Conservation (phyloP, 2,329 filamentous ascomycete species). For the Cladosporium colombiae region DNA sequence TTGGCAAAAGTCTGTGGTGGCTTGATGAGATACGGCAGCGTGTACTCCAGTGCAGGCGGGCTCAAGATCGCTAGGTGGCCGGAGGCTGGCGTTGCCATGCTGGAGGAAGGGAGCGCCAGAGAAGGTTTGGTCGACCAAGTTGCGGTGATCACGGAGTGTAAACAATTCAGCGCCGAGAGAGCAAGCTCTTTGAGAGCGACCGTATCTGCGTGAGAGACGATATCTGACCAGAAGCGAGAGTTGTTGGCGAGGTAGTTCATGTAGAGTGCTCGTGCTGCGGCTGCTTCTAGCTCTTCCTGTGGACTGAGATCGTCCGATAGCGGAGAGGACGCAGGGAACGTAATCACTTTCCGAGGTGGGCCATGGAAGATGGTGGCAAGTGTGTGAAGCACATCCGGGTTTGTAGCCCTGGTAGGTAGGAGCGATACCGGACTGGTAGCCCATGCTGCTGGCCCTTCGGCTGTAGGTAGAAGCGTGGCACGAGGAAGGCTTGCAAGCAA, state of each 20-base stretch:
- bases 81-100: conserved; percentile 37
- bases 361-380: conserved; percentile 59
- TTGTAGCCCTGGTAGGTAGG: conserved; percentile 55
- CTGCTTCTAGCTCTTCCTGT: conserved; percentile 46
- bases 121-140: conserved; percentile 48
- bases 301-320: conserved; percentile 24
- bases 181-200: conserved; percentile 59
- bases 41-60: conserved; percentile 51
- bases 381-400: conserved; percentile 55
- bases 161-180: conserved; percentile 55
- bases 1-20: conserved; percentile 59
- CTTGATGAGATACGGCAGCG: conserved; percentile 59
- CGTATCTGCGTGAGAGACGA: conserved; percentile 56
- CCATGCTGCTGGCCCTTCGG: conserved; percentile 24
- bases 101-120: conserved; percentile 26
- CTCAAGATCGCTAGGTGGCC: conserved; percentile 56
- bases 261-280: conserved; percentile 57
- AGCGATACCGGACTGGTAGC: conserved; percentile 48
- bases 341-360: conserved; percentile 41
- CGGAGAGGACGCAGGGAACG: conserved; percentile 36
- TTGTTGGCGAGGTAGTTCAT: conserved; percentile 55
- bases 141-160: conserved; percentile 55
- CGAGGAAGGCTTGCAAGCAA: conserved; percentile 61
- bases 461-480: conserved; percentile 51
- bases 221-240: conserved; percentile 53